Evolutionary conservation across 805 yeast species (phyloP).

Genomic region (Starmera dryadoides): DNA sequence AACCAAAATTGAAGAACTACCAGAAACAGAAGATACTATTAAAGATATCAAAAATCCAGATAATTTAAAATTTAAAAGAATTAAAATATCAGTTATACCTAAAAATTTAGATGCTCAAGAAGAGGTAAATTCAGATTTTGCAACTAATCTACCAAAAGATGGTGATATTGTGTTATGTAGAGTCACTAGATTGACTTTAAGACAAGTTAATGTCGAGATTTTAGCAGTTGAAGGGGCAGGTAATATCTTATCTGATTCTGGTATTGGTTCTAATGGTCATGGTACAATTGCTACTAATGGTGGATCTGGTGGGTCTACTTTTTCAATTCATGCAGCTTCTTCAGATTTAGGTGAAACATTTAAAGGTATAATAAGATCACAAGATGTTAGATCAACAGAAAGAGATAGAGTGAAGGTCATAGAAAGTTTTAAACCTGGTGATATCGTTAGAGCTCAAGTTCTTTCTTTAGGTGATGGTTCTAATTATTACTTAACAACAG

Average conservation of each 20-base stretch:
- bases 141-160: constrained; percentile 66
- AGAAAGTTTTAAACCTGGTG: constrained; percentile 86
- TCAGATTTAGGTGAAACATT: constrained; percentile 81
- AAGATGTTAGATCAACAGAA: constrained; percentile 87
- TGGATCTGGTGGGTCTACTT: constrained; percentile 45
- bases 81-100: constrained; percentile 23
- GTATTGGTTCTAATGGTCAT: constrained; percentile 53
- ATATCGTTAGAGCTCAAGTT: constrained; percentile 77
- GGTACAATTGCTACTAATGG: constrained; percentile 38
- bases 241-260: constrained; percentile 50
- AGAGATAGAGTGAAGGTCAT: constrained; percentile 77
- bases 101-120: constrained; percentile 9
- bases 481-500: constrained; percentile 83
- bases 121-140: constrained; percentile 19
- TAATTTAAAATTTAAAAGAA: constrained; percentile 13
- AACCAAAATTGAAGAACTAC: constrained; percentile 26
- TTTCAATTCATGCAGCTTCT: constrained; percentile 38
- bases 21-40: constrained; percentile 4
- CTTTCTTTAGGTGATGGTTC: constrained; percentile 89
- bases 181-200: constrained; percentile 57
- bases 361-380: constrained; percentile 78
- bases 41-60: constrained; percentile 1
- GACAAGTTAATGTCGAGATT: constrained; percentile 77
- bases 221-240: constrained; percentile 58
- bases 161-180: constrained; percentile 76